A percentile compares a stretch with the other conserved stretches of the same genome.
Evolutionary conservation across 805 yeast species (phyloP).

Genomic region (Candida easanensis): DNA sequence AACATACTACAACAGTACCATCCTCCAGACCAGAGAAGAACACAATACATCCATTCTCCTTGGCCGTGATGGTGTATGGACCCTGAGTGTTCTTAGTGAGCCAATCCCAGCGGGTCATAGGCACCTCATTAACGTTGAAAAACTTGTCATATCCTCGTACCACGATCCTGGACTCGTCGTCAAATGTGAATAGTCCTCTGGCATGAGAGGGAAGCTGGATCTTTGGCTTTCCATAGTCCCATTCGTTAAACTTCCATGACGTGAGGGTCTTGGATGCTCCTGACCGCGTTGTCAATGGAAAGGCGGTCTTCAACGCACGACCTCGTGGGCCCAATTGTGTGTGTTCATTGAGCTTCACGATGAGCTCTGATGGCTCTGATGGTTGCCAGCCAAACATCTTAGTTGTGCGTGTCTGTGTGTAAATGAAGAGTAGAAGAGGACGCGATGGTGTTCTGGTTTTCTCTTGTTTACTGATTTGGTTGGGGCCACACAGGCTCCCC

Average conservation of each 20-base stretch:
- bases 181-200: constrained; percentile 72
- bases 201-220: constrained; percentile 67
- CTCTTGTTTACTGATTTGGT: too few relatives aligned
- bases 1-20: constrained; percentile 81
- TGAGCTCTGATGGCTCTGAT: constrained; percentile 3
- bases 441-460: too few relatives aligned
- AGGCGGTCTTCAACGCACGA: constrained; percentile 28
- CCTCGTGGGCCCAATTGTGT: constrained; percentile 25
- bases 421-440: too few relatives aligned
- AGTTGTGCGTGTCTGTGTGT: neutral
- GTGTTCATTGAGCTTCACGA: constrained; percentile 13
- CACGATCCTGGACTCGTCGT: constrained; percentile 44
- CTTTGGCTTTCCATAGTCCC: constrained; percentile 69
- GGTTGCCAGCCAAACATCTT: neutral
- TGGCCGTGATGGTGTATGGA: constrained; percentile 77
- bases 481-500: too few relatives aligned
- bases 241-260: constrained; percentile 86
- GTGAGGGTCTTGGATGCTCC: constrained; percentile 27
- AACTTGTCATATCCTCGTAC: constrained; percentile 94
- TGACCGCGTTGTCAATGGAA: constrained; percentile 21
- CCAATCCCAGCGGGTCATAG: constrained; percentile 46
- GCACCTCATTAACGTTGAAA: constrained; percentile 73
- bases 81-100: constrained; percentile 55
- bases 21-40: constrained; percentile 73
- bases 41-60: constrained; percentile 93